Evolutionary conservation across 2,329 filamentous ascomycete genomes (phyloP), one percentile per base, ranked within the genome.

Genomic region (Chaetomiaceae sp.): DNA sequence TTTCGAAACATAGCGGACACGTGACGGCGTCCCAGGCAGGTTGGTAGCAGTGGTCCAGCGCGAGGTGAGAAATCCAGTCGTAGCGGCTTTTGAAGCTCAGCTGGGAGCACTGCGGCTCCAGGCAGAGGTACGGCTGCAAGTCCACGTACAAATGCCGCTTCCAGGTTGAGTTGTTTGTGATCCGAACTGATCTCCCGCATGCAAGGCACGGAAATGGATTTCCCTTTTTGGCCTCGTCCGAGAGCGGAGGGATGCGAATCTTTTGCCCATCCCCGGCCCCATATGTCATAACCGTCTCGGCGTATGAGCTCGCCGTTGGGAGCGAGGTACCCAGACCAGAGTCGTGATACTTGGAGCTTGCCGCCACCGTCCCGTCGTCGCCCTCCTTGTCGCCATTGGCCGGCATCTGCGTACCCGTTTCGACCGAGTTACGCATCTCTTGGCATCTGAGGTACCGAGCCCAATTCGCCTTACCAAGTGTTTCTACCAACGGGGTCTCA

Each of bases 211-310:
- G n/a, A n/a, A n/a, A n/a, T n/a, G n/a, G n/a, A n/a, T n/a, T n/a
- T n/a, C n/a, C n/a, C n/a, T n/a, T n/a, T n/a, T n/a, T n/a, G n/a
- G n/a, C n/a, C n/a, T n/a, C n/a, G n/a, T n/a, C n/a, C n/a, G n/a
- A n/a, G n/a, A n/a, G n/a, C n/a, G n/a, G n/a, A n/a, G n/a, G n/a
- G n/a, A n/a, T n/a, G n/a, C n/a, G n/a, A n/a, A n/a, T n/a, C n/a
- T n/a, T n/a, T n/a, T n/a, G n/a, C n/a, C n/a, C 45, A 48, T 5
- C 1, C 16, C 18, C 34, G 16, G 16, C 45, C 45, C n/a, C 45
- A 48, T 7, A 51, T 29, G 4, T 25, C n/a, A n/a, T 40, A 51
- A 44, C 23, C 5, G 40, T 51, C 25, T 51, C 48, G 11, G 48
- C 40, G 18, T 45, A 51, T 5, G 20, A 48, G 27, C 11, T 44